Conservation (phyloP, 2,329 filamentous ascomycete genomes). For the Sporothrix dimorphospora region DNA sequence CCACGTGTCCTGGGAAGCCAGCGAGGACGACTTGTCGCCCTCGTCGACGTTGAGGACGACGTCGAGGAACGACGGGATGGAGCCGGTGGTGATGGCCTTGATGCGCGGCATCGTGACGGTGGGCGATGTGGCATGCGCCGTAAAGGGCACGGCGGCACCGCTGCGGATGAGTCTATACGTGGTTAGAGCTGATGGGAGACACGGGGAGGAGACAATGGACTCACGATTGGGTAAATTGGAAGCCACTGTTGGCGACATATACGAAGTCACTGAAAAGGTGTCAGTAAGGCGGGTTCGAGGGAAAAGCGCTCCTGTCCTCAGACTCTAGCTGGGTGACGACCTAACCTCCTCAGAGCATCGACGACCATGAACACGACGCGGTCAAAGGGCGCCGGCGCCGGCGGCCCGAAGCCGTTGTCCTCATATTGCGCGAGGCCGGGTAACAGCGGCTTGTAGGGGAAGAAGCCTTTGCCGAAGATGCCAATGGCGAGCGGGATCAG, state of each 20-base stretch:
- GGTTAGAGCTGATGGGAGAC: background rate
- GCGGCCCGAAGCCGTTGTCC: slow-evolving; percentile 55
- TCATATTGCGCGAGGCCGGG: slow-evolving; percentile 77
- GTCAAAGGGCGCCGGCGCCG: slow-evolving; percentile 75
- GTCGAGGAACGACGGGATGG: slow-evolving; percentile 96
- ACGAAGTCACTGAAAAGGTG: slow-evolving; percentile 79
- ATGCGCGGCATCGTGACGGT: slow-evolving; percentile 98
- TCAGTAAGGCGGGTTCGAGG: background rate
- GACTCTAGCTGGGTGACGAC: background rate
- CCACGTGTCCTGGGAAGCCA: slow-evolving; percentile 93
- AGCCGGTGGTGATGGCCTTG: slow-evolving; percentile 96
- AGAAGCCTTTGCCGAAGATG: slow-evolving; percentile 88
- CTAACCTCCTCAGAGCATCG: slow-evolving; percentile 83
- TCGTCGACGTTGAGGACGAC: slow-evolving; percentile 96
- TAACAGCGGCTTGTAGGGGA: slow-evolving; percentile 94
- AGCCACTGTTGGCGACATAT: slow-evolving; percentile 77
- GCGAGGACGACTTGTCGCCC: slow-evolving; percentile 84
- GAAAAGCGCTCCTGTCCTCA: background rate
- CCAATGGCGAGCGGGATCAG: slow-evolving; percentile 75
- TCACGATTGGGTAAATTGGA: slow-evolving; percentile 85
- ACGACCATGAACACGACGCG: slow-evolving; percentile 97
- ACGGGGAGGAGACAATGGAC: slow-evolving; percentile 28
- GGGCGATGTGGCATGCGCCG: slow-evolving; percentile 91
- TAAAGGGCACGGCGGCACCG: slow-evolving; percentile 87
- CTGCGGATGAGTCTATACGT: slow-evolving; percentile 75